A percentile compares a stretch with the other conserved stretches of the same genome.
Evolutionary conservation across 2,329 filamentous ascomycete species (phyloP).

Genomic region (Clonostachys rhizophaga): DNA sequence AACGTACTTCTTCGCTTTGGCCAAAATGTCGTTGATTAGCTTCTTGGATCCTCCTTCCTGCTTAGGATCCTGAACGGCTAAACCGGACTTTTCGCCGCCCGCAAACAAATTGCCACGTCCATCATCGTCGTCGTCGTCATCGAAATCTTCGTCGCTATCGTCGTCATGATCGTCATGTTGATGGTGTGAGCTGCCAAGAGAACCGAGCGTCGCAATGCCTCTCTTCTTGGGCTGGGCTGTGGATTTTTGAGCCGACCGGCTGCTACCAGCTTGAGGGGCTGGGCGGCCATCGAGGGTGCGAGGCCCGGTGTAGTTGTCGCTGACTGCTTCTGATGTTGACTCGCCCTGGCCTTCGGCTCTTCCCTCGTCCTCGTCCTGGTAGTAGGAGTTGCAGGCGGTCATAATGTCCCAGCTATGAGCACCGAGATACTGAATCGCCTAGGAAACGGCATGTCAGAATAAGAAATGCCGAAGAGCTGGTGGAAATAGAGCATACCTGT

Average conservation of each 20-base stretch:
- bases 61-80: conserved; percentile 61
- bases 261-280: conserved; percentile 28
- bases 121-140: conserved; percentile 52
- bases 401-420: conserved; percentile 63
- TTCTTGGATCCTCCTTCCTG: conserved; percentile 44
- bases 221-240: conserved; percentile 44
- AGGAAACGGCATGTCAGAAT: neutral
- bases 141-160: conserved; percentile 54
- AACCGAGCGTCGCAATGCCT: conserved; percentile 57
- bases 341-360: conserved; percentile 34
- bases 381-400: conserved; percentile 58
- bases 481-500: conserved; percentile 27
- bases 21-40: conserved; percentile 59
- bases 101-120: conserved; percentile 69
- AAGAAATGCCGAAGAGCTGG: too few relatives aligned
- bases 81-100: conserved; percentile 77
- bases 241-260: conserved; percentile 22
- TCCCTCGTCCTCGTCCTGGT: conserved; percentile 48
- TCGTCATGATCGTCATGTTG: conserved; percentile 52
- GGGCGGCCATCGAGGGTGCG: conserved; percentile 60
- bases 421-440: conserved; percentile 66
- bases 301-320: conserved; percentile 49
- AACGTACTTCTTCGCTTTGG: conserved; percentile 57
- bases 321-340: conserved; percentile 26
- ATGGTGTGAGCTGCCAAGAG: conserved; percentile 41